A percentile compares a stretch with the other conserved stretches of the same genome.
These are phyloP conservation scores for Neltuma alba DNA, from an alignment of 306 rosid genomes.

Conservation along the genomic window DNA sequence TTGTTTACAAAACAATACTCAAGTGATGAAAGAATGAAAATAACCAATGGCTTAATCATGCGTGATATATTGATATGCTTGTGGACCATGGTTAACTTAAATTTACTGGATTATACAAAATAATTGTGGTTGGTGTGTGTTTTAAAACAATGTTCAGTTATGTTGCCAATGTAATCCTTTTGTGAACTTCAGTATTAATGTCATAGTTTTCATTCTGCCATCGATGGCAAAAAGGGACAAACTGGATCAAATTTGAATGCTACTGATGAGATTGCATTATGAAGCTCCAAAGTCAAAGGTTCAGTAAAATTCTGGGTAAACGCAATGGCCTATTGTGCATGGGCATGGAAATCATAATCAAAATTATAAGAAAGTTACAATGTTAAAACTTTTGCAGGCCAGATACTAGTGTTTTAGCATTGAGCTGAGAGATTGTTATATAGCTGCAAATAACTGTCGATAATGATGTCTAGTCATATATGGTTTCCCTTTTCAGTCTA, in stretches of 20 bases:
- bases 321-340: neutral
- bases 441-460: conserved; percentile 17
- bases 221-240: neutral
- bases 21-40: conserved; percentile 20
- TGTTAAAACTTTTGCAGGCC: conserved; percentile 3
- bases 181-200: neutral
- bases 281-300: neutral
- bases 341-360: conserved; percentile 3
- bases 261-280: neutral
- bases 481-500: conserved; percentile 48
- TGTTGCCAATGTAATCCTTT: conserved; percentile 7
- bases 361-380: neutral
- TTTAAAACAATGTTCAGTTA: neutral
- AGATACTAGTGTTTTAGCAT: neutral
- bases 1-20: conserved; percentile 13
- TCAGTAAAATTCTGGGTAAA: neutral
- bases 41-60: neutral
- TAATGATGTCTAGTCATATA: conserved; percentile 2
- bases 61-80: neutral
- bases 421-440: neutral
- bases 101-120: conserved; percentile 4
- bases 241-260: neutral
- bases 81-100: conserved; percentile 8
- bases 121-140: neutral
- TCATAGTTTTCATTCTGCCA: conserved; percentile 7